Evolutionary conservation across 805 yeast genomes (phyloP), one percentile per base, ranked within the genome.

Genomic region (Monosporozyma unispora): DNA sequence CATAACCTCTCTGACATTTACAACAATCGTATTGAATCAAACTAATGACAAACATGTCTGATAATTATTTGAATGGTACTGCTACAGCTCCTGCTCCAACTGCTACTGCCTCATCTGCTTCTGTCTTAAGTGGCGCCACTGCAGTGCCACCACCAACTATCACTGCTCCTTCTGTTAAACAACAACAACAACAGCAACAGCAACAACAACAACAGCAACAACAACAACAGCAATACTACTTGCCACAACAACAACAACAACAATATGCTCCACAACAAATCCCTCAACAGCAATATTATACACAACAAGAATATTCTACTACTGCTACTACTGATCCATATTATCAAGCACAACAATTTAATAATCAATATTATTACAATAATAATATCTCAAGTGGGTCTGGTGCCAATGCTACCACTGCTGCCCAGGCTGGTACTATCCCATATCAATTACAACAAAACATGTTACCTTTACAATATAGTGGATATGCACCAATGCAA

Each of bases 161-260:
- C 8, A 4, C 4, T 5, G 7, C 27, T 5, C 27, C 27, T 25
- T 25, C 27, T 5, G 8, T 8, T 25, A 4, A 25, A 25, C 27
- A 25, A 25, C 27, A 35, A 16, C 45, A 25, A 25, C 45, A 16
- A 23, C 19, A 35, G 8, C 10, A 16, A n/a, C 14, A n/a, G 21
- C 38, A 19, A 6, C 38, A 35, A 35, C 38, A 35, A 16, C 38
- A 12, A 12, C 37, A 10, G n/a, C 37, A 10, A 33, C 18, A 33
- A 33, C 38, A 33, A 33, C 43, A 21, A 3, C 28, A 39, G 43
- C 25, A 40, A 11, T 22, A 40, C 14, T 45, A 43, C 11, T 51
- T 45, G 19, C 58, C 54, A 38, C 52, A 42, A 22, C 51, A 48
- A 39, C 52, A 42, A 22, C 51, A 48, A 39, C 53, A 35, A 44